These are phyloP conservation scores for Penicillium sp. DNA, from an alignment of 2,329 filamentous ascomycete species.

Conservation along the genomic window DNA sequence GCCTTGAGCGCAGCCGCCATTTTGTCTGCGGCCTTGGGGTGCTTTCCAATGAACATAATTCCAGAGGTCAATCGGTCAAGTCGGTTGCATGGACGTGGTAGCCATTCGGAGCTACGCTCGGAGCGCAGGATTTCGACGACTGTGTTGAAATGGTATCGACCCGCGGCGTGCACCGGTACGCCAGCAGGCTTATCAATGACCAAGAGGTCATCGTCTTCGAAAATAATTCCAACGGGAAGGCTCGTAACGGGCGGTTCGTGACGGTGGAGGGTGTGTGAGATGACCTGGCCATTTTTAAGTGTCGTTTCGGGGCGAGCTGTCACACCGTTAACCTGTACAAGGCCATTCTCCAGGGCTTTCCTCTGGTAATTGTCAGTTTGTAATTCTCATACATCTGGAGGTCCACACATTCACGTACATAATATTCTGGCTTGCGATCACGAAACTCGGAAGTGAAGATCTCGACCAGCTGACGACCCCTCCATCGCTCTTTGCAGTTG, in stretches of 20 bases:
- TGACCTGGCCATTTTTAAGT: constrained; percentile 83
- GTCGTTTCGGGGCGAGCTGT: constrained; percentile 66
- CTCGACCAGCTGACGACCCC: constrained; percentile 75
- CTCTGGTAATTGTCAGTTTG: constrained; percentile 45
- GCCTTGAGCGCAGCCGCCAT: constrained; percentile 74
- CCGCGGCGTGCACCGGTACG: constrained; percentile 91
- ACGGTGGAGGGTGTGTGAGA: constrained; percentile 90
- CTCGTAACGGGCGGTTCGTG: constrained; percentile 92
- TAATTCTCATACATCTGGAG: neutral
- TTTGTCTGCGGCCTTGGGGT: constrained; percentile 72
- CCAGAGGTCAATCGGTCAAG: constrained; percentile 91
- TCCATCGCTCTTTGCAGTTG: constrained; percentile 78
- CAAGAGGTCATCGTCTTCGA: constrained; percentile 90
- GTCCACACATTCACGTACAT: constrained; percentile 59
- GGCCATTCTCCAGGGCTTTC: constrained; percentile 75
- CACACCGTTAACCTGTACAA: constrained; percentile 77
- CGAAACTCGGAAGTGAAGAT: constrained; percentile 92
- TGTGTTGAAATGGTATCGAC: constrained; percentile 93
- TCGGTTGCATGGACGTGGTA: constrained; percentile 79
- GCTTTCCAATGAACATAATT: constrained; percentile 97
- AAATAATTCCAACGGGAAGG: constrained; percentile 74
- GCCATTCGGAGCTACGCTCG: constrained; percentile 61
- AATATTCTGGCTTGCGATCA: constrained; percentile 83
- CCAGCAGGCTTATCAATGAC: constrained; percentile 97
- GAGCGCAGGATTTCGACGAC: constrained; percentile 90